Percentiles rank a stretch among this genome's conserved stretches.
Evolutionary conservation across 2,329 filamentous ascomycete genomes (phyloP).

Genomic region (Lasiodiplodia citricola): DNA sequence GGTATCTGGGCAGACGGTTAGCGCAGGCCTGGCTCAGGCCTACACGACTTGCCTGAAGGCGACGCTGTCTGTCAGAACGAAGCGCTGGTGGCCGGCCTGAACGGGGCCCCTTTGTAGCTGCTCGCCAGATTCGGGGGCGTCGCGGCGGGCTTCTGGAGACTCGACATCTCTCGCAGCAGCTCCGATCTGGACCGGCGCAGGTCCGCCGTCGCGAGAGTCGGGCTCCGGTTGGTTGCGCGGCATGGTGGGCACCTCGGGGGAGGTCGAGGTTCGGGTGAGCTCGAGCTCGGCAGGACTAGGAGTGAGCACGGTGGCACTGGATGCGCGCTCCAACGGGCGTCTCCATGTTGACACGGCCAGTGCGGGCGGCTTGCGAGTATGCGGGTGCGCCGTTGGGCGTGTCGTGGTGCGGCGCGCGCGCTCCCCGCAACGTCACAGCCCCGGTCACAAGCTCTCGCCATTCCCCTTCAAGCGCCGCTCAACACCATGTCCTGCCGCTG

Average conservation of each 20-base stretch:
- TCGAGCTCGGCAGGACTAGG: conserved; percentile 1
- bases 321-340: not conserved
- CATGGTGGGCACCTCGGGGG: conserved; percentile 11
- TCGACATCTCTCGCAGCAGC: not conserved
- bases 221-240: conserved; percentile 10
- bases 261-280: not conserved
- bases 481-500: conserved; percentile 23
- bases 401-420: conserved; percentile 7
- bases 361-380: not conserved
- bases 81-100: conserved; percentile 56
- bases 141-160: conserved; percentile 15
- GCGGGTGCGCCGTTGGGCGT: not conserved
- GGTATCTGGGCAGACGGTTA: conserved; percentile 55
- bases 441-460: conserved; percentile 27
- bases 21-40: not conserved
- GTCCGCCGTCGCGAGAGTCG: not conserved
- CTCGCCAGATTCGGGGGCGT: not conserved
- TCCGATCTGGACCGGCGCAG: not conserved
- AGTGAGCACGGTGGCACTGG: conserved; percentile 6
- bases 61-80: conserved; percentile 70
- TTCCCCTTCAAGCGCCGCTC: conserved; percentile 8
- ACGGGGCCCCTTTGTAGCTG: conserved; percentile 30
- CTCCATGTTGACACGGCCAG: conserved; percentile 11
- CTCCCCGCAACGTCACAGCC: conserved; percentile 20
- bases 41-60: conserved; percentile 57